phyloP scores from a whole-genome alignment of 2,329 filamentous ascomycete genomes.

The Acrocalymma vagum region DNA sequence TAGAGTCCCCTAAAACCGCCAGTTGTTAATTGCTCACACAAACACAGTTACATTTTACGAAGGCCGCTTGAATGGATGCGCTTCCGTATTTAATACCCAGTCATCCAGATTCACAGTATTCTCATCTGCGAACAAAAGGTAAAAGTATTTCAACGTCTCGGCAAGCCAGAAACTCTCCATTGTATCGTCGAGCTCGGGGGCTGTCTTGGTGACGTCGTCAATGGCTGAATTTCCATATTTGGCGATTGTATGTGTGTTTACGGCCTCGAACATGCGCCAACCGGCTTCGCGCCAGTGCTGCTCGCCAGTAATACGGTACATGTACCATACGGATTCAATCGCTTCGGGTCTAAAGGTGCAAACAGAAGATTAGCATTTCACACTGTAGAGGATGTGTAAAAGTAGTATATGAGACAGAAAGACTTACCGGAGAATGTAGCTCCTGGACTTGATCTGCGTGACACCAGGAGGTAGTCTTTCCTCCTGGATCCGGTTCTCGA shows the following conservation, averaged over 20 bases:
- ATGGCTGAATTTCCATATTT: constrained; percentile 71
- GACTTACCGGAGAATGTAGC: constrained; percentile 68
- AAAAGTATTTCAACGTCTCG: constrained; percentile 74
- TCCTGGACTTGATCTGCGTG: constrained; percentile 61
- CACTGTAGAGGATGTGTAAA: constrained; percentile 23
- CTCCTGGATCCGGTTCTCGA: constrained; percentile 47
- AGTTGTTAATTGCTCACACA: too few relatives aligned
- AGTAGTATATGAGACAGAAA: not conserved
- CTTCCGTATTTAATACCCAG: constrained; percentile 66
- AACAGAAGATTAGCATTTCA: too few relatives aligned
- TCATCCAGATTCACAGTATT: constrained; percentile 69
- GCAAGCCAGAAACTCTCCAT: constrained; percentile 83
- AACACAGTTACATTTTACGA: too few relatives aligned
- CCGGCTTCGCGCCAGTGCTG: constrained; percentile 71
- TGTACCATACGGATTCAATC: constrained; percentile 81
- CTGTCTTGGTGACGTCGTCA: constrained; percentile 67
- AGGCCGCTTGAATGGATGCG: constrained; percentile 52
- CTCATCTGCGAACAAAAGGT: constrained; percentile 68
- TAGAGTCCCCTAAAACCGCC: too few relatives aligned
- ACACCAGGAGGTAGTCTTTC: constrained; percentile 65
- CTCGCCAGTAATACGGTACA: constrained; percentile 78
- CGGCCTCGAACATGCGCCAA: constrained; percentile 76
- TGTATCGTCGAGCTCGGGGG: constrained; percentile 59
- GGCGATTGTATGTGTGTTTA: constrained; percentile 69
- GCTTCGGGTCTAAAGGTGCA: too few relatives aligned